These are phyloP conservation scores for Rhinocladiella similis DNA, from an alignment of 2,329 filamentous ascomycete genomes.

Conservation along the genomic window DNA sequence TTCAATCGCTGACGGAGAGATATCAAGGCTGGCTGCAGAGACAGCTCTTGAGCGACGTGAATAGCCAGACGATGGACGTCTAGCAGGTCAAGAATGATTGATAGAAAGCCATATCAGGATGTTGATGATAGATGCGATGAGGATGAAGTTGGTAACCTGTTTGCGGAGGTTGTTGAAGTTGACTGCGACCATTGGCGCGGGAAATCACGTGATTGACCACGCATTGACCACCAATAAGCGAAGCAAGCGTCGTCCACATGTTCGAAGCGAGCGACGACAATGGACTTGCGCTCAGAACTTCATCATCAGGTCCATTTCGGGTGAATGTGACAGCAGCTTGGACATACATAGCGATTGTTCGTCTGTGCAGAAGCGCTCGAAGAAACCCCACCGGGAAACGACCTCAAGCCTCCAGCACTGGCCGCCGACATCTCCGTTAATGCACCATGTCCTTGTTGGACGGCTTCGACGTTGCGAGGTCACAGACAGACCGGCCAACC, in stretches of 20 bases:
- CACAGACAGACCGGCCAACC: too few relatives aligned
- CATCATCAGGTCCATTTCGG: slow-evolving; percentile 8
- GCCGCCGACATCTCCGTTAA: too few relatives aligned
- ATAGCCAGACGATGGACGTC: slow-evolving; percentile 47
- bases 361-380: too few relatives aligned
- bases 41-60: slow-evolving; percentile 40
- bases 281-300: slow-evolving; percentile 9
- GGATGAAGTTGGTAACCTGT: slow-evolving; percentile 12
- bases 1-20: slow-evolving; percentile 45
- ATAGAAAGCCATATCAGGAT: slow-evolving; percentile 31
- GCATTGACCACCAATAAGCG: slow-evolving; percentile 16
- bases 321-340: neutral
- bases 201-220: slow-evolving; percentile 6
- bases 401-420: too few relatives aligned
- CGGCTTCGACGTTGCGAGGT: too few relatives aligned
- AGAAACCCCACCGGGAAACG: too few relatives aligned
- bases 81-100: slow-evolving; percentile 39
- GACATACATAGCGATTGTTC: too few relatives aligned
- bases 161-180: slow-evolving; percentile 11
- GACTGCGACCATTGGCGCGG: neutral
- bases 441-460: too few relatives aligned
- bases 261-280: slow-evolving; percentile 13
- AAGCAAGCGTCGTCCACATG: slow-evolving; percentile 15
- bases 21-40: slow-evolving; percentile 48
- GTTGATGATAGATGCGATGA: slow-evolving; percentile 20